phyloP scores from a whole-genome alignment of 2,329 filamentous ascomycete genomes.

The Neocucurbitaria cava region DNA sequence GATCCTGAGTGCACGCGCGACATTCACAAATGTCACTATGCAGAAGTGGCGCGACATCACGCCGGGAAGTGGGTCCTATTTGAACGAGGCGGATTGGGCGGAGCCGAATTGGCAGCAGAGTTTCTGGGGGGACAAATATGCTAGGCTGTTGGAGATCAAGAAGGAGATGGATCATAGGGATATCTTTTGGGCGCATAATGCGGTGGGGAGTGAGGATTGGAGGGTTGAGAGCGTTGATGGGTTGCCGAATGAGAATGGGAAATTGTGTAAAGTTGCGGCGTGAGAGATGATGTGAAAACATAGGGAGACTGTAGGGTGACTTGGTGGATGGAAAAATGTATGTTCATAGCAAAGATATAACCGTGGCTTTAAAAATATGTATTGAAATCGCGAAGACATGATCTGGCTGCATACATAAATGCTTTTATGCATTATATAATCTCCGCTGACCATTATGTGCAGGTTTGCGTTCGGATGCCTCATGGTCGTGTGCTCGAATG shows the following conservation, averaged over 20 bases:
- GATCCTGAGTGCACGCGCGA: conserved; percentile 16
- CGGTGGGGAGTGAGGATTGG: conserved; percentile 35
- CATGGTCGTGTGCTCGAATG: too few species aligned
- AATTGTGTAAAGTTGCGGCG: conserved; percentile 18
- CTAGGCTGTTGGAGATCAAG: conserved; percentile 14
- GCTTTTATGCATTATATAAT: too few species aligned
- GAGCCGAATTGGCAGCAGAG: conserved; percentile 21
- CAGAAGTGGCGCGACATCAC: conserved; percentile 33
- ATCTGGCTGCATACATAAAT: too few species aligned
- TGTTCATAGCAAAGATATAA: not conserved
- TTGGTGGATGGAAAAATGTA: not conserved
- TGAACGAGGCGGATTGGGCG: conserved; percentile 23
- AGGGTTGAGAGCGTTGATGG: conserved; percentile 28
- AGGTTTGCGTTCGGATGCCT: too few species aligned
- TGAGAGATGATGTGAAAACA: not conserved
- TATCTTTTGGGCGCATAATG: conserved; percentile 28
- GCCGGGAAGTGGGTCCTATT: conserved; percentile 33
- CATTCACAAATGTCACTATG: conserved; percentile 32
- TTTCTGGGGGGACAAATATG: conserved; percentile 24
- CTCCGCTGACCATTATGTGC: too few species aligned
- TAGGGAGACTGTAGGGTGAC: not conserved
- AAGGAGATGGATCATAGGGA: conserved; percentile 16
- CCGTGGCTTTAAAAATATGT: too few species aligned
- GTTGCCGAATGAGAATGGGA: conserved; percentile 33
- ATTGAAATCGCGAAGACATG: too few species aligned